Conservation (phyloP, 768 basidiomycete species). For the Harrya chromipes region DNA sequence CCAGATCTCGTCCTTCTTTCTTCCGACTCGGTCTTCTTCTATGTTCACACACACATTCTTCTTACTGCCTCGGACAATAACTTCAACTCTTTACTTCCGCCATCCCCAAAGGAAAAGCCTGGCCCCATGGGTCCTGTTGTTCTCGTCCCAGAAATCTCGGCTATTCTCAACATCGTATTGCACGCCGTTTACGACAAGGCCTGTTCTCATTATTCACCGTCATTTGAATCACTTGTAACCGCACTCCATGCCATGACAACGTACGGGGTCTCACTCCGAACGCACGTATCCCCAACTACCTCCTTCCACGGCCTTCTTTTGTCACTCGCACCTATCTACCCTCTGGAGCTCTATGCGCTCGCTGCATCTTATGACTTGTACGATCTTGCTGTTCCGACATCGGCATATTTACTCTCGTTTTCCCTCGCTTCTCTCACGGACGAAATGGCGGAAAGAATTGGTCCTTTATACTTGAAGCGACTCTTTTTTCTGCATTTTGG, state of each 20-base stretch:
- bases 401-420: conserved; percentile 71
- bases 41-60: conserved; percentile 63
- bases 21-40: conserved; percentile 81
- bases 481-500: conserved; percentile 85
- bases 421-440: conserved; percentile 67
- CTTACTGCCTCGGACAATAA: conserved; percentile 58
- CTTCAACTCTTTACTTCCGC: conserved; percentile 58
- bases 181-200: conserved; percentile 72
- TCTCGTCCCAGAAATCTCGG: conserved; percentile 55
- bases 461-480: conserved; percentile 73
- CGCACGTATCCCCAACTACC: conserved; percentile 46
- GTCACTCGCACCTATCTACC: conserved; percentile 62
- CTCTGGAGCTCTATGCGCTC: conserved; percentile 70
- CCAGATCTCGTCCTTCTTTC: conserved; percentile 68
- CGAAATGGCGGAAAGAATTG: conserved; percentile 64
- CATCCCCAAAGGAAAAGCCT: conserved; percentile 34
- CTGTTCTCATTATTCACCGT: conserved; percentile 71
- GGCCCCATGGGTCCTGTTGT: conserved; percentile 54
- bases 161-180: conserved; percentile 66
- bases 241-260: conserved; percentile 54
- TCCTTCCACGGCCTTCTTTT: conserved; percentile 61
- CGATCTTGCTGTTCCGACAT: conserved; percentile 72
- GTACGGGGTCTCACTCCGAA: conserved; percentile 59
- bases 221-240: conserved; percentile 52
- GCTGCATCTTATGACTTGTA: conserved; percentile 65